These are phyloP conservation scores for Aspergillus luchuensis DNA, from an alignment of 2,329 filamentous ascomycete genomes.

Conservation along the genomic window DNA sequence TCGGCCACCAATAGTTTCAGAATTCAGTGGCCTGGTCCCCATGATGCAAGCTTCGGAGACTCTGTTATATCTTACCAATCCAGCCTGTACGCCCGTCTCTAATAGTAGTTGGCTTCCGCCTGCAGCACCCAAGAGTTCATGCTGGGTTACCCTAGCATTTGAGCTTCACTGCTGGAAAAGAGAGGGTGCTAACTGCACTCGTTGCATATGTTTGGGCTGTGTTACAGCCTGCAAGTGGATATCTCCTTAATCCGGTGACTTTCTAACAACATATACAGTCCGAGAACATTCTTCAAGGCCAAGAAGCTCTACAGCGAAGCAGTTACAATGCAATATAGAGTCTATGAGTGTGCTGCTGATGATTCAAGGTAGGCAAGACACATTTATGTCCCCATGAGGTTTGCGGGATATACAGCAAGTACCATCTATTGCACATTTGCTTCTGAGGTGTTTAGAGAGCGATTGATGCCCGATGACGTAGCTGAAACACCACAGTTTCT, in stretches of 20 bases:
- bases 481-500: slow-evolving; percentile 13
- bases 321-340: not conserved
- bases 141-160: not conserved
- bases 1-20: not conserved
- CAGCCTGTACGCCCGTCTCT: not conserved
- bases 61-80: not conserved
- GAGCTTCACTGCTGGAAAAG: not conserved
- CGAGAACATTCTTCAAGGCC: not conserved
- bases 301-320: slow-evolving; percentile 3
- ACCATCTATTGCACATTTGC: slow-evolving; percentile 11
- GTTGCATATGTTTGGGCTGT: slow-evolving; percentile 7
- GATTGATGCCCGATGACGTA: slow-evolving; percentile 30
- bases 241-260: not conserved
- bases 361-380: not conserved
- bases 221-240: slow-evolving; percentile 10
- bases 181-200: slow-evolving; percentile 4
- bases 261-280: not conserved
- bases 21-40: not conserved
- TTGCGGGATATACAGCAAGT: slow-evolving; percentile 6
- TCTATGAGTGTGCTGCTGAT: not conserved
- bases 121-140: not conserved
- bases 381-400: slow-evolving; percentile 1
- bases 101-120: not conserved
- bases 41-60: not conserved
- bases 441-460: slow-evolving; percentile 8